These are phyloP conservation scores for Cinnamomum micranthum DNA, from an alignment of 164 flowering plant genomes.

Conservation along the genomic window DNA sequence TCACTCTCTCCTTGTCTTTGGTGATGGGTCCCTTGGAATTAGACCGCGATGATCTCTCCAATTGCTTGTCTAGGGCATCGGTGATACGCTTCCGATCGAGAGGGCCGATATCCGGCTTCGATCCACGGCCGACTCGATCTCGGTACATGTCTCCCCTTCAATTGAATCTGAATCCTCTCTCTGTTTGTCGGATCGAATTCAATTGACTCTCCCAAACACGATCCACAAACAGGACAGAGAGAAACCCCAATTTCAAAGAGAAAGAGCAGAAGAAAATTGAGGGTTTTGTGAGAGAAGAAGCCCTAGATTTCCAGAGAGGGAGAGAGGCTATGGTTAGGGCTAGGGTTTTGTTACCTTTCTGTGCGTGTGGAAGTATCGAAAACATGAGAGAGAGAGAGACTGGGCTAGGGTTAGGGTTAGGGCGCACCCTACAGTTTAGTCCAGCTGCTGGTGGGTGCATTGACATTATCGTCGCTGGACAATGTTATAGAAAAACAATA, in stretches of 20 bases:
- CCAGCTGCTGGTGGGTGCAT: not conserved
- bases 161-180: no score
- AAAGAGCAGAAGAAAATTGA: not conserved
- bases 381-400: not conserved
- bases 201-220: no score
- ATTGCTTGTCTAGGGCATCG: constrained; percentile 65
- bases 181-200: no score
- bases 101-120: constrained; percentile 18
- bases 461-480: no score
- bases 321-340: not conserved
- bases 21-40: constrained; percentile 46
- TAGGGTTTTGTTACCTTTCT: constrained; percentile 1
- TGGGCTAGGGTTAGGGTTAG: constrained; percentile 50
- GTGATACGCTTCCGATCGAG: constrained; percentile 72
- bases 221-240: not conserved
- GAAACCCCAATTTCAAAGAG: not conserved
- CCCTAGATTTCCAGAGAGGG: not conserved
- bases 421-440: not conserved
- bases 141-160: constrained; percentile 35
- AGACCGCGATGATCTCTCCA: constrained; percentile 75
- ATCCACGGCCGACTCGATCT: constrained; percentile 40
- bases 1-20: constrained; percentile 36
- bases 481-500: no score
- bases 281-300: not conserved
- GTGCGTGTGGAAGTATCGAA: not conserved